Base-by-base conservation (phyloP, 2,329 filamentous ascomycete genomes). In the Aspergillus costaricaensis region DNA sequence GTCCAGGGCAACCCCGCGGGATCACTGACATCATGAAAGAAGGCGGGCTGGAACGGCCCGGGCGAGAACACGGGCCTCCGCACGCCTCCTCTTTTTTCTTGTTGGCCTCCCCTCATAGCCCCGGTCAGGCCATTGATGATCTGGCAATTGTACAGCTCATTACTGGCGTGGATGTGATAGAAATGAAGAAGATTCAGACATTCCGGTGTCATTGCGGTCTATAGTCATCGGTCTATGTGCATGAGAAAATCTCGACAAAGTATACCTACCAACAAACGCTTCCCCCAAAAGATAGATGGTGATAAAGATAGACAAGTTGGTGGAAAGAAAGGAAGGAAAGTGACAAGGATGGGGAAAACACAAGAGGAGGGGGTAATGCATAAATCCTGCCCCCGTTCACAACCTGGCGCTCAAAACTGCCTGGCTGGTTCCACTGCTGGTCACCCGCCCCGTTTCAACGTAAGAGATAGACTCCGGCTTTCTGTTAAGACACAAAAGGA, bases 21-120 rank as follows among this genome's bases (percentile, higher is more conserved):
- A 54, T 38, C 52, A 54, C 59, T 68, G 66, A 68, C 65, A 67
- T 67, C 66, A 68, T 67, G 47, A 55, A 58, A 48, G 39, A 44
- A 43, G 32, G 48, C 47, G 55, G 55, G 17, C 55, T 58, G 55
- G 55, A 52, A 43, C 55, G 14, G 44, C 23, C 41, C 51, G 47
- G 49, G 55, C 52, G 30, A 47, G 32, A 43, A 39, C 48, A 50
- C 55, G 41, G 38, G n/a, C 39, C 52, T 59, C 52, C 53, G 58
- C 57, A 57, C 58, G 44, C 39, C 30, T 54, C 36, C 47, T 44
- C 38, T 15, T 32, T 30, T 10, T 10, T n/a, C 47, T 21, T 44
- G 27, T 12, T 30, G 27, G 27, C 27, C 44, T 27, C 44, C 44
- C 21, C 44, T 48, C 44, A 23, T 30, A 12, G 27, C 44, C 21